These are phyloP conservation scores for Gynochthodes officinalis DNA, from an alignment of 257 asterid genomes.

Conservation along the genomic window DNA sequence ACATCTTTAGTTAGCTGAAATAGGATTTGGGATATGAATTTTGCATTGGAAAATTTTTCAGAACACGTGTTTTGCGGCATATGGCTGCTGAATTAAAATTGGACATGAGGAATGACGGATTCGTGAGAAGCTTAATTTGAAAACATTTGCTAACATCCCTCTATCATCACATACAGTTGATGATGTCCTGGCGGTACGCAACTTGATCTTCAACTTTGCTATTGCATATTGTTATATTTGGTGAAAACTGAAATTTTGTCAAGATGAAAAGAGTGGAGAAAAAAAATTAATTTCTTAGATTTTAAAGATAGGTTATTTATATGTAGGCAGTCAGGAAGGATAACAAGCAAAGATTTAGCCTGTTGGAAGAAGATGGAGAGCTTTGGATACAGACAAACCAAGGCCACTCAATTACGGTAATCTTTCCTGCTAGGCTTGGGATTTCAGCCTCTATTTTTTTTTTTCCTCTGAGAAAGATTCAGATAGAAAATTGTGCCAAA, in stretches of 20 bases:
- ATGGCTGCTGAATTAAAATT: slow-evolving; percentile 82
- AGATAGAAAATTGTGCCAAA: neutral
- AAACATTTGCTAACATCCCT: slow-evolving; percentile 68
- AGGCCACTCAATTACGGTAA: slow-evolving; percentile 75
- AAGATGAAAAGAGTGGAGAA: neutral
- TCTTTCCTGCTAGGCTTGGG: slow-evolving; percentile 9
- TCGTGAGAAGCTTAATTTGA: slow-evolving; percentile 75
- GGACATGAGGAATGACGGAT: slow-evolving; percentile 86
- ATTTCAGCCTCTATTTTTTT: neutral
- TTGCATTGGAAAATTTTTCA: slow-evolving; percentile 26
- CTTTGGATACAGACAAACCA: slow-evolving; percentile 92
- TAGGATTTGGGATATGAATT: neutral
- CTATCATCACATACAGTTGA: slow-evolving; percentile 65
- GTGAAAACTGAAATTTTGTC: neutral
- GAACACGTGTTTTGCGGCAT: slow-evolving; percentile 85
- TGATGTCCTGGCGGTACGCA: slow-evolving; percentile 76
- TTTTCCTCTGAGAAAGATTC: neutral
- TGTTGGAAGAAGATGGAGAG: slow-evolving; percentile 81
- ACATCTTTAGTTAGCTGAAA: neutral
- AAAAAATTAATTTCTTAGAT: neutral
- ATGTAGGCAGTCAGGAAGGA: slow-evolving; percentile 73
- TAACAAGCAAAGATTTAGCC: slow-evolving; percentile 81
- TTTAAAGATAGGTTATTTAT: neutral
- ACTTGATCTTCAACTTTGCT: neutral
- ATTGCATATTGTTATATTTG: neutral